Conservation (phyloP, 345 rosid species). For the Sisymbrium altissimum region DNA sequence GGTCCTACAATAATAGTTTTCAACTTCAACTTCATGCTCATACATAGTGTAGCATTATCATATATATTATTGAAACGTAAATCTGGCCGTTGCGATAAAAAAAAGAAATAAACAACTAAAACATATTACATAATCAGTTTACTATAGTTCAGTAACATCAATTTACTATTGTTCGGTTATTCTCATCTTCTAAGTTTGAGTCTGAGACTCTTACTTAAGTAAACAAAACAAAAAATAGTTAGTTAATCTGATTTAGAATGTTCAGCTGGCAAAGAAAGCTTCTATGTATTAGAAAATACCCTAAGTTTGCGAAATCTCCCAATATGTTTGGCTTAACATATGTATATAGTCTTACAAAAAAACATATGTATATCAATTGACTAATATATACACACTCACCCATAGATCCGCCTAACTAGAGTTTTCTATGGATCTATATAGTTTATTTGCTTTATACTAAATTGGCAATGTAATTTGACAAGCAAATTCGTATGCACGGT, state of each 20-base stretch:
- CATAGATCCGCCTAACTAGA: not conserved
- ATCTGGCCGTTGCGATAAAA: not conserved
- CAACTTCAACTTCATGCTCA: not conserved
- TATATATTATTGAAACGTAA: not conserved
- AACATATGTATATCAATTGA: no score
- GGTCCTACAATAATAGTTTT: slow-evolving; percentile 9
- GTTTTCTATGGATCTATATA: not conserved
- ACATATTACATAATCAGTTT: not conserved
- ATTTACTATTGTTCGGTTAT: not conserved
- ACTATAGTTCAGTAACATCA: not conserved
- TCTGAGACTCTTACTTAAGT: not conserved
- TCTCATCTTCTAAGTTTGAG: not conserved
- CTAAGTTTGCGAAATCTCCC: not conserved
- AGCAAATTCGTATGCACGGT: not conserved
- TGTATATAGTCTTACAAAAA: no score
- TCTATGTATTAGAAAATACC: no score
- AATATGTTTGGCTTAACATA: not conserved
- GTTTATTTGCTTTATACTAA: not conserved
- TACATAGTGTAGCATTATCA: not conserved
- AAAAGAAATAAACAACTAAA: not conserved
- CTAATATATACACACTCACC: not conserved
- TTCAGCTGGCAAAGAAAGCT: not conserved
- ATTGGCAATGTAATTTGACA: not conserved
- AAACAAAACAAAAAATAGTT: no score
- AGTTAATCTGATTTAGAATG: not conserved